Evolutionary conservation across 192 early-diverging fungal genomes (phyloP).

Genomic region (Podila clonocystis): DNA sequence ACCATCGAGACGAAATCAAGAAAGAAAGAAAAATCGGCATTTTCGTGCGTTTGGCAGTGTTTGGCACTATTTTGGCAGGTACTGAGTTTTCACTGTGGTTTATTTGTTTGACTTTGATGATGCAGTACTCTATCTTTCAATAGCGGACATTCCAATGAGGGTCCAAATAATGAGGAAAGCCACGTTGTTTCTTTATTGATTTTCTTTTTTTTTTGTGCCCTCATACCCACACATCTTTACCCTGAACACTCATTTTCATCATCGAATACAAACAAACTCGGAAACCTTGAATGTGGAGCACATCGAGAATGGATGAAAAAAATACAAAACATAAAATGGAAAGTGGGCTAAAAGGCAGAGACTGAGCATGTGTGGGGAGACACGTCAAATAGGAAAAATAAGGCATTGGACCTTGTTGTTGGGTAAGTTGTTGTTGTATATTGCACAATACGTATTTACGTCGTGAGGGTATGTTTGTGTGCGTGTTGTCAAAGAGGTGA

Average conservation of each 20-base stretch:
- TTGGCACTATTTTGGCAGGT: too few species aligned
- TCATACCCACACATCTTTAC: background rate
- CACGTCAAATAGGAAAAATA: background rate
- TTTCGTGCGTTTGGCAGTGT: too few species aligned
- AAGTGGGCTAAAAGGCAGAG: background rate
- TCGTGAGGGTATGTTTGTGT: background rate
- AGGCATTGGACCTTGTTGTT: background rate
- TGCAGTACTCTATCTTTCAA: background rate
- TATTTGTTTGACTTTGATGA: constrained; percentile 1
- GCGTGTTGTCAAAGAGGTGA: background rate
- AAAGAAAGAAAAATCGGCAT: too few species aligned
- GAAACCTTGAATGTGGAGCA: background rate
- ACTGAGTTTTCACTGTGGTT: too few species aligned
- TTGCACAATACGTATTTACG: background rate
- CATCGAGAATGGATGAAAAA: background rate
- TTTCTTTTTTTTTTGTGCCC: background rate
- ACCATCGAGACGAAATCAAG: too few species aligned
- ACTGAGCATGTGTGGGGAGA: background rate
- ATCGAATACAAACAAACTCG: background rate
- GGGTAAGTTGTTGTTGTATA: background rate
- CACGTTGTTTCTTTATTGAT: constrained; percentile 2
- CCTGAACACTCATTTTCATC: background rate
- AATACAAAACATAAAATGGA: background rate
- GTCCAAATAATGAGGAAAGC: background rate
- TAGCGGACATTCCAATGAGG: background rate